Evolutionary conservation across 2,329 filamentous ascomycete species (phyloP), one percentile per base, ranked within the genome.

Genomic region (Ceratocystis cubensis): DNA sequence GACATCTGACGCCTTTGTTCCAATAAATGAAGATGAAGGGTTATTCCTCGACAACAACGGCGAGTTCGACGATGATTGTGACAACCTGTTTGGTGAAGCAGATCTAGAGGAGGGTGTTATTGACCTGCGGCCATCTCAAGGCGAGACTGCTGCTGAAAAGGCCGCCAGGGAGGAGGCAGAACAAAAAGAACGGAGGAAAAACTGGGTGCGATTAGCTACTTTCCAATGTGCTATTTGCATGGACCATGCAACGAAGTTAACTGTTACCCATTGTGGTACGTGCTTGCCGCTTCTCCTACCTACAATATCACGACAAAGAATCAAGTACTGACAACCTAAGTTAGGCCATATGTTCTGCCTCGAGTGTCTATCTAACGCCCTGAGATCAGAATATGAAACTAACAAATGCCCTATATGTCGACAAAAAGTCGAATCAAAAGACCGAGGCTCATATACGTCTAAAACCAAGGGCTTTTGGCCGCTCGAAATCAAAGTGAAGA

Each of bases 191-290:
- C 63, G 80, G 82, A 46, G 66, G 66, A 63, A 81, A 79, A 10
- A 78, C 37, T 67, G 74, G 63, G 73, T 78, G 71, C 84, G 82
- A 72, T 73, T 88, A 17, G 76, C 78, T 57, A 76, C 77, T 3
- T 84, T 86, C 61, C 82, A 87, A 73, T 88, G 85, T 69, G 83
- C 84, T 56, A 87, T 88, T 67, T 88, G 85, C 74, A 84, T 87
- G 82, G 85, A 87, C 68, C 78, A 83, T 69, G 80, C 78, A 30
- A 80, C 79, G 1, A 76, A 78, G 33, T 71, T 88, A 68, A 86
- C 83, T 1, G 81, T 86, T 59, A 88, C 85, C 2, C 82, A 86
- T 73, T 88, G 85, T 73, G 85, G 85, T 87, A 82, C 70, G 83
- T 44, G 6, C 5, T 22, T 25, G 33, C 46, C 4, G 56, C 15